Percentiles rank a stretch among this genome's conserved stretches.
Conservation (phyloP, 495 filamentous ascomycete species). For the Aspergillus sparsus region DNA sequence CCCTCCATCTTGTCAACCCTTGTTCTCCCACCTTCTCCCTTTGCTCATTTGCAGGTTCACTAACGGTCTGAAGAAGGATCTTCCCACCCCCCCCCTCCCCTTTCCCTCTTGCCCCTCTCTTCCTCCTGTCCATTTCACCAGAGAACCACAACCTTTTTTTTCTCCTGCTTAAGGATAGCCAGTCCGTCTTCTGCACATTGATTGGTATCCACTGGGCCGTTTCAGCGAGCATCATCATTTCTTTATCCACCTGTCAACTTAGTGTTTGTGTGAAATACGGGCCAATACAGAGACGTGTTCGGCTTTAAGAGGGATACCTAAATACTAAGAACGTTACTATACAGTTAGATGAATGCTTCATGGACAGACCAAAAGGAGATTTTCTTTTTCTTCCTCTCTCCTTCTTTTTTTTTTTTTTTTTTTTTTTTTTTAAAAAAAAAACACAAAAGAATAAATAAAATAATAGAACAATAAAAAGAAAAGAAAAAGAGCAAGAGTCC, state of each 20-base stretch:
- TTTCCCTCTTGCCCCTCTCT: too few relatives aligned
- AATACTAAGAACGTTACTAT: too few relatives aligned
- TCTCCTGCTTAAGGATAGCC: neutral
- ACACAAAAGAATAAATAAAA: neutral
- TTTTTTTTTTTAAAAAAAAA: neutral
- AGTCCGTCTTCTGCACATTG: neutral
- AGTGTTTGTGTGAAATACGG: neutral
- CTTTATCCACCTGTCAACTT: neutral
- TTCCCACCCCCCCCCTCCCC: neutral
- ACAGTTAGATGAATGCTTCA: neutral
- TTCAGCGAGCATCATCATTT: constrained; percentile 4
- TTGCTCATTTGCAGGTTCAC: constrained; percentile 12
- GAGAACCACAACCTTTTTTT: neutral
- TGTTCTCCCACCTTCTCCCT: neutral
- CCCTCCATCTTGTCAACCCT: neutral
- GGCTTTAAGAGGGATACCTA: neutral
- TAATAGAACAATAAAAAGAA: neutral
- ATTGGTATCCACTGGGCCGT: constrained; percentile 3
- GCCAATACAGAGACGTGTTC: neutral
- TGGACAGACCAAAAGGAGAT: neutral
- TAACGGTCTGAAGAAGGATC: constrained; percentile 16
- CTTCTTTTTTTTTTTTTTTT: too few relatives aligned
- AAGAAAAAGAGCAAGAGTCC: neutral
- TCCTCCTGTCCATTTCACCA: neutral
- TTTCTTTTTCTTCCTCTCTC: too few relatives aligned